A percentile compares a stretch with the other conserved stretches of the same genome.
Evolutionary conservation across 108 stramenopile species (phyloP).

Genomic region (Nitzschia sp.): DNA sequence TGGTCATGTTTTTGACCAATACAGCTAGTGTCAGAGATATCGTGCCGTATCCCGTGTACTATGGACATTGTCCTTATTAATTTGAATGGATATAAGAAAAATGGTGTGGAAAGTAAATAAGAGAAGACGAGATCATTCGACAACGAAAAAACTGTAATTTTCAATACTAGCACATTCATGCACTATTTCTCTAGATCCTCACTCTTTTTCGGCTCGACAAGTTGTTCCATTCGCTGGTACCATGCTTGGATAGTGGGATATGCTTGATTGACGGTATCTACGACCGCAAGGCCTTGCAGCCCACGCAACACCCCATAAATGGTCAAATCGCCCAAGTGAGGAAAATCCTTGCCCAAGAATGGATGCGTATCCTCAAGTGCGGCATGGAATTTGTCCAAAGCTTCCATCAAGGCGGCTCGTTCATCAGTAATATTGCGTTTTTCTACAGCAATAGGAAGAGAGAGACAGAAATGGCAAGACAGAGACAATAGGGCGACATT

Average conservation of each 20-base stretch:
- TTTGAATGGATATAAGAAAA: slow-evolving; percentile 3
- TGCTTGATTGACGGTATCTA: background rate
- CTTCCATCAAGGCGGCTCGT: slow-evolving; percentile 63
- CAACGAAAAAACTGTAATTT: too few relatives aligned
- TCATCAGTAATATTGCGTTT: slow-evolving; percentile 82
- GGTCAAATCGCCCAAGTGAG: slow-evolving; percentile 77
- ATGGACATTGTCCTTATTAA: slow-evolving; percentile 88
- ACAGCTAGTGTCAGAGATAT: slow-evolving; percentile 93
- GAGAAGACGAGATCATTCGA: too few relatives aligned
- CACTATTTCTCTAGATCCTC: background rate
- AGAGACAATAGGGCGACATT: too few relatives aligned
- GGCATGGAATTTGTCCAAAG: slow-evolving; percentile 55
- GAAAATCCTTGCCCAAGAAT: background rate
- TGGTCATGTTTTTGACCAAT: slow-evolving; percentile 86
- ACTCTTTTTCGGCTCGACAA: background rate
- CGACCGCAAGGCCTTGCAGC: slow-evolving; percentile 63
- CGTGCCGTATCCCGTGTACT: slow-evolving; percentile 94
- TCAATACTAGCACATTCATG: background rate
- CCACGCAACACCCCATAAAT: slow-evolving; percentile 85
- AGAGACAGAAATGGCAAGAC: too few relatives aligned
- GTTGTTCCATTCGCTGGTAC: slow-evolving; percentile 7
- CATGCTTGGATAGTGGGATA: slow-evolving; percentile 9
- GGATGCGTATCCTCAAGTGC: slow-evolving; percentile 35
- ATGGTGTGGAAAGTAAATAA: background rate
- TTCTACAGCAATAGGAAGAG: too few relatives aligned